These are phyloP conservation scores for Filobasidium wieringae DNA, from an alignment of 768 basidiomycete genomes.

Conservation along the genomic window DNA sequence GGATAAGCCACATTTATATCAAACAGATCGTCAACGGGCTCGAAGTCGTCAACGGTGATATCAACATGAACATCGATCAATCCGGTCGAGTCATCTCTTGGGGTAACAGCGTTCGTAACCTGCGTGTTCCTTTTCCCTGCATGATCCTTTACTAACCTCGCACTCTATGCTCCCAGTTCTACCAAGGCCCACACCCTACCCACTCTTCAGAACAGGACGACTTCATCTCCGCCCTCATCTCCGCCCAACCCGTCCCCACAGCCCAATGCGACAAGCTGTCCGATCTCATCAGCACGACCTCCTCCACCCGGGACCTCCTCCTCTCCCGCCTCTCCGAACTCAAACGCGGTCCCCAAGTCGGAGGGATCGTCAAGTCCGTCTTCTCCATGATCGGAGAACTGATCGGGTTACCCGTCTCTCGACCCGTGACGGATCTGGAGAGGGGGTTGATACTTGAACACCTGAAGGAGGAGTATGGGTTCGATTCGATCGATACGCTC, in stretches of 20 bases:
- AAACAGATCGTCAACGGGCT: conserved; percentile 73
- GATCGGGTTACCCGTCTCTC: no score
- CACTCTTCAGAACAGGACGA: not conserved
- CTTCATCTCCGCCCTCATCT: not conserved
- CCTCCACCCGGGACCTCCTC: no score
- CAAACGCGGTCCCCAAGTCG: no score
- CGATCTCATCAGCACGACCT: no score
- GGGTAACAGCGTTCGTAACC: conserved; percentile 55
- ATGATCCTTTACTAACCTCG: not conserved
- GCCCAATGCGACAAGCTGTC: not conserved
- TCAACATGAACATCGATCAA: conserved; percentile 78
- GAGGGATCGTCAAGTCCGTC: no score
- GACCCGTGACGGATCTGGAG: not conserved
- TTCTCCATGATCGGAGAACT: no score
- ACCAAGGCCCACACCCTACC: conserved; percentile 49
- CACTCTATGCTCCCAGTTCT: conserved; percentile 50
- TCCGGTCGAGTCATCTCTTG: conserved; percentile 71
- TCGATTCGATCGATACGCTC: not conserved
- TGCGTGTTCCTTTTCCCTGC: not conserved
- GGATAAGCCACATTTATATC: conserved; percentile 80
- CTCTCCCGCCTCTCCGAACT: no score
- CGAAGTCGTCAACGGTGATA: conserved; percentile 78
- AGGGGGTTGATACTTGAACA: not conserved
- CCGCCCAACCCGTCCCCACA: not conserved
- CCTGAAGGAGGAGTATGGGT: not conserved